Conservation (phyloP, 805 yeast genomes). For the Tetrapisispora pingtungensis region DNA sequence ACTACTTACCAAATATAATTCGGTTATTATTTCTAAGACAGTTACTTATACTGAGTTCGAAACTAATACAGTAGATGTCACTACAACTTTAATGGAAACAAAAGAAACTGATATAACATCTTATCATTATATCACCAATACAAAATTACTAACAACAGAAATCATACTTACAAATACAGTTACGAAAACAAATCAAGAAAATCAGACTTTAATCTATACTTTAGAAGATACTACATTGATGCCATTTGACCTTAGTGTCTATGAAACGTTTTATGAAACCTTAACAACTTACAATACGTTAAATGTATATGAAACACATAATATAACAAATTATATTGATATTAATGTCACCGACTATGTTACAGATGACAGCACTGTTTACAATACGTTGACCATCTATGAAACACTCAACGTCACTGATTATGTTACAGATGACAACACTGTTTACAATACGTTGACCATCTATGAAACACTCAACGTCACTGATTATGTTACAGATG, state of each 20-base stretch:
- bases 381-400: not conserved
- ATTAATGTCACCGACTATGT: not conserved
- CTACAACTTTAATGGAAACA: not conserved
- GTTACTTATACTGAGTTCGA: not conserved
- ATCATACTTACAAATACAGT: too few relatives aligned
- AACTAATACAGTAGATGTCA: not conserved
- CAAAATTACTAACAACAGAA: too few relatives aligned
- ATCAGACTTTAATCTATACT: too few relatives aligned
- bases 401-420: not conserved
- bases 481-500: not conserved
- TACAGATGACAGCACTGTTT: not conserved
- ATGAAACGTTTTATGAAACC: too few relatives aligned
- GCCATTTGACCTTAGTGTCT: too few relatives aligned
- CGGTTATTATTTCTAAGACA: not conserved
- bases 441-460: not conserved
- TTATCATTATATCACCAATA: too few relatives aligned
- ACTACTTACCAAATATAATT: not conserved
- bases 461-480: too few relatives aligned
- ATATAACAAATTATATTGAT: not conserved
- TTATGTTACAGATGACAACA: not conserved
- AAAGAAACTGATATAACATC: too few relatives aligned
- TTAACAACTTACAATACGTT: not conserved
- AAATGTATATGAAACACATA: not conserved
- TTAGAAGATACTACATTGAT: too few relatives aligned
- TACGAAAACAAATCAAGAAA: too few relatives aligned